phyloP scores from a whole-genome alignment of 495 filamentous ascomycete genomes.

The Daldinia bambusicola region DNA sequence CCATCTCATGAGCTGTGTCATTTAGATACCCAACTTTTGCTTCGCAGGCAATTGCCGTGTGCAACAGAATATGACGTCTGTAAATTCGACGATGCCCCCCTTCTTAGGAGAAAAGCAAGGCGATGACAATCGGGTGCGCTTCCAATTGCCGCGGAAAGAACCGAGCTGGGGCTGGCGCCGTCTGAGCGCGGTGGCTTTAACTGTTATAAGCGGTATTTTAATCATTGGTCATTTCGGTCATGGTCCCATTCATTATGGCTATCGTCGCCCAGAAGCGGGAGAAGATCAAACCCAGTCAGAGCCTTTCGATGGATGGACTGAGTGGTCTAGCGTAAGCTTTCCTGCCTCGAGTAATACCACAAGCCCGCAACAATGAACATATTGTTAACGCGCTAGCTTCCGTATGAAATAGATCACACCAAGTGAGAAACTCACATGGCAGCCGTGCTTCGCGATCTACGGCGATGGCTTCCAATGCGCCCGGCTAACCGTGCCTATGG shows the following conservation, averaged over 20 bases:
- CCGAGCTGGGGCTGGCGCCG: constrained; percentile 23
- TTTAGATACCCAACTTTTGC: not conserved
- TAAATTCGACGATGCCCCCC: constrained; percentile 12
- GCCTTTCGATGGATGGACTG: constrained; percentile 36
- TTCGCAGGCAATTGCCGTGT: constrained; percentile 2
- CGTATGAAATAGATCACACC: constrained; percentile 53
- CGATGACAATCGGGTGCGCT: not conserved
- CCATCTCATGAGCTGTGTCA: not conserved
- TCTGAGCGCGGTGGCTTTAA: constrained; percentile 8
- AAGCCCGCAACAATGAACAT: not conserved
- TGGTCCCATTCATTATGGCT: constrained; percentile 11
- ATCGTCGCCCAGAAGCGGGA: not conserved
- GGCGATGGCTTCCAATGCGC: constrained; percentile 59
- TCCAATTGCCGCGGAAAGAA: constrained; percentile 1
- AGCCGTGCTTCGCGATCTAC: constrained; percentile 50
- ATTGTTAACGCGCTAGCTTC: constrained; percentile 23
- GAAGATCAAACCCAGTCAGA: constrained; percentile 2
- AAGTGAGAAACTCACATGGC: constrained; percentile 56
- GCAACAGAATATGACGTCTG: constrained; percentile 8
- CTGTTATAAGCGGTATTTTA: constrained; percentile 17
- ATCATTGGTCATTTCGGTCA: constrained; percentile 19
- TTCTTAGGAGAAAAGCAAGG: constrained; percentile 25
- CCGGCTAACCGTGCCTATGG: constrained; percentile 67
- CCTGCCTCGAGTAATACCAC: not conserved
- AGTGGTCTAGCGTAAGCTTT: constrained; percentile 44